Conservation (phyloP, 176 grass and related monocot species). For the Aegilops bicornis region DNA sequence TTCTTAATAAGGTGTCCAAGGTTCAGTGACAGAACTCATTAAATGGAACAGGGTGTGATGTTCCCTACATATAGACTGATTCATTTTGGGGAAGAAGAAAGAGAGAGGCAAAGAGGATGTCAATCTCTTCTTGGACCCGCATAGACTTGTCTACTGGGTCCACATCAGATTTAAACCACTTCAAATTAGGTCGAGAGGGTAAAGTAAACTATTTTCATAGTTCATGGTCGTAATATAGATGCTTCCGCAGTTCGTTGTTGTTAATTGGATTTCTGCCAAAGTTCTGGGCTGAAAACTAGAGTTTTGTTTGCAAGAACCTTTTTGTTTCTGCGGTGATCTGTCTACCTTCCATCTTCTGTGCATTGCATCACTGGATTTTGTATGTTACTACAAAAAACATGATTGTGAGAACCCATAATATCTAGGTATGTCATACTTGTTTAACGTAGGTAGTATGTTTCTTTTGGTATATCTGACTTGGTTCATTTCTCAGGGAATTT, state of each 20-base stretch:
- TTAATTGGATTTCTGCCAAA: not conserved
- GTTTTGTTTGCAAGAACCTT: constrained; percentile 4
- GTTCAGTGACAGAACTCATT: not conserved
- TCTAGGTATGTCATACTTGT: constrained; percentile 24
- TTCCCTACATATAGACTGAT: not conserved
- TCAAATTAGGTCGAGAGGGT: not conserved
- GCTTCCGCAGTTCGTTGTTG: not conserved
- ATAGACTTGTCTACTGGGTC: not conserved
- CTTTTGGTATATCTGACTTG: constrained; percentile 20
- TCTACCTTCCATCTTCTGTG: constrained; percentile 13
- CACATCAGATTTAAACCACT: not conserved
- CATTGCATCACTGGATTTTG: not conserved
- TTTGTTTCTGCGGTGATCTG: not conserved
- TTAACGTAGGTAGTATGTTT: not conserved
- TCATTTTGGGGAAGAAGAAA: not conserved
- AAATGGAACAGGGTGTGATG: not conserved
- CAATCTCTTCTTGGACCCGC: not conserved
- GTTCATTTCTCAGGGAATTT: constrained; percentile 51
- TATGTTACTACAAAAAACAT: constrained; percentile 22
- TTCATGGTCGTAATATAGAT: not conserved
- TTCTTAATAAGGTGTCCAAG: not conserved
- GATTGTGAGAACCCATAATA: not conserved
- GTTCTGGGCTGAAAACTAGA: not conserved
- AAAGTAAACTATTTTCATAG: not conserved
- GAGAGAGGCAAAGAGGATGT: not conserved